Conservation (phyloP, 768 basidiomycete species). For the Leccinum aurantiacum region DNA sequence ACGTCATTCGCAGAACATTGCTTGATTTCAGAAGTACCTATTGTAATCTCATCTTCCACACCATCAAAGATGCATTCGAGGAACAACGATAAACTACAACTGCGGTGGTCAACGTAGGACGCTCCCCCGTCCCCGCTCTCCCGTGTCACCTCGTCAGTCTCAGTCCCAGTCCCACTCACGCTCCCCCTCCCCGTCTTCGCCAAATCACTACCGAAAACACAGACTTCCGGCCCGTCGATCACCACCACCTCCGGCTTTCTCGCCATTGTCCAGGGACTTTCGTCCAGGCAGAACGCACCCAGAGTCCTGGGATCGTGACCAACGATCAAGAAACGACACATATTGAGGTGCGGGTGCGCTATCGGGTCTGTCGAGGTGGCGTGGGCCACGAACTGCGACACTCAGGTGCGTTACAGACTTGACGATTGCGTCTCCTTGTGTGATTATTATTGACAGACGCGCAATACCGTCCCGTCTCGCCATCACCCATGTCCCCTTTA, state of each 20-base stretch:
- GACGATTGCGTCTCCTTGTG: neutral
- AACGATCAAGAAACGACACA: slow-evolving; percentile 32
- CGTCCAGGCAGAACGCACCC: slow-evolving; percentile 36
- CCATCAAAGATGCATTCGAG: too few relatives aligned
- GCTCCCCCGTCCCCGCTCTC: neutral
- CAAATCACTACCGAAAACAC: slow-evolving; percentile 34
- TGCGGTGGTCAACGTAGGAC: too few relatives aligned
- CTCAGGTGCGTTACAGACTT: slow-evolving; percentile 9
- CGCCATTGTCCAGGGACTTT: slow-evolving; percentile 39
- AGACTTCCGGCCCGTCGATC: slow-evolving; percentile 39
- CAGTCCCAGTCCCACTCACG: slow-evolving; percentile 40
- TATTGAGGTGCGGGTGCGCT: slow-evolving; percentile 16
- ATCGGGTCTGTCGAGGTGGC: slow-evolving; percentile 12
- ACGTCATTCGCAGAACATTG: too few relatives aligned
- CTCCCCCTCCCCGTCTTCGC: slow-evolving; percentile 39
- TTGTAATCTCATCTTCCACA: too few relatives aligned
- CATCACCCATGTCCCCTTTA: slow-evolving; percentile 24
- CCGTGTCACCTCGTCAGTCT: slow-evolving; percentile 20
- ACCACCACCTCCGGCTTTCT: slow-evolving; percentile 37
- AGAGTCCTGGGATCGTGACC: slow-evolving; percentile 37
- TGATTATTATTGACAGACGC: slow-evolving; percentile 13
- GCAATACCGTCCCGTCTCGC: slow-evolving; percentile 24
- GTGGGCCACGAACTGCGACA: slow-evolving; percentile 6
- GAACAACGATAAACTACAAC: too few relatives aligned
- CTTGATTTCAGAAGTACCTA: too few relatives aligned